These are phyloP conservation scores for Gnetum montanum DNA, from an alignment of 75 land plant genomes.

Conservation along the genomic window DNA sequence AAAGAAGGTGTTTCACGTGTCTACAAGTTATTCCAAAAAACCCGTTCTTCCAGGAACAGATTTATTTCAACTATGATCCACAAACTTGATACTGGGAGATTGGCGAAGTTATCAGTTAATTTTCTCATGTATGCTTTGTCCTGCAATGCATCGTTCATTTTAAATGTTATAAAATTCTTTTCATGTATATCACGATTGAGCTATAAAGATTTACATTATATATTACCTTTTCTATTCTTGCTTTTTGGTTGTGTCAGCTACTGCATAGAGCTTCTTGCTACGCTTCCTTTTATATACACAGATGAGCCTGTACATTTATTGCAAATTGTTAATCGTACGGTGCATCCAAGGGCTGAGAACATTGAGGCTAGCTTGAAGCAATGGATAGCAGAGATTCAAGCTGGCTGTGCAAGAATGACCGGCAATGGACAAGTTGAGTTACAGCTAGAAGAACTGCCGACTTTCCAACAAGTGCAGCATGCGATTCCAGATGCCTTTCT, in stretches of 20 bases:
- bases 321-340: conserved; percentile 72
- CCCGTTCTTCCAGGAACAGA: conserved; percentile 81
- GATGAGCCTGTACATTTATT: conserved; percentile 96
- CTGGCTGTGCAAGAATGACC: conserved; percentile 19
- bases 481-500: neutral
- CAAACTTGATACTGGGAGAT: conserved; percentile 67
- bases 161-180: too few species aligned
- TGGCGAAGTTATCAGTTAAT: conserved; percentile 34
- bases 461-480: neutral
- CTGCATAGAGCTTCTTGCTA: conserved; percentile 81
- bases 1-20: conserved; percentile 78
- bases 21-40: conserved; percentile 78
- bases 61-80: conserved; percentile 84
- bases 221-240: too few species aligned
- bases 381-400: conserved; percentile 27
- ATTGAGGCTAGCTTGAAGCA: conserved; percentile 76
- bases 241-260: conserved; percentile 62
- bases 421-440: neutral
- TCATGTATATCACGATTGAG: too few species aligned
- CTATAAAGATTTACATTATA: too few species aligned
- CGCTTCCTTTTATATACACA: conserved; percentile 70
- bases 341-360: conserved; percentile 84
- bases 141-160: too few species aligned
- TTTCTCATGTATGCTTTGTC: conserved; percentile 92
- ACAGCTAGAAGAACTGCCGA: neutral